phyloP scores from a whole-genome alignment of 306 rosid genomes.

The Senna tora region DNA sequence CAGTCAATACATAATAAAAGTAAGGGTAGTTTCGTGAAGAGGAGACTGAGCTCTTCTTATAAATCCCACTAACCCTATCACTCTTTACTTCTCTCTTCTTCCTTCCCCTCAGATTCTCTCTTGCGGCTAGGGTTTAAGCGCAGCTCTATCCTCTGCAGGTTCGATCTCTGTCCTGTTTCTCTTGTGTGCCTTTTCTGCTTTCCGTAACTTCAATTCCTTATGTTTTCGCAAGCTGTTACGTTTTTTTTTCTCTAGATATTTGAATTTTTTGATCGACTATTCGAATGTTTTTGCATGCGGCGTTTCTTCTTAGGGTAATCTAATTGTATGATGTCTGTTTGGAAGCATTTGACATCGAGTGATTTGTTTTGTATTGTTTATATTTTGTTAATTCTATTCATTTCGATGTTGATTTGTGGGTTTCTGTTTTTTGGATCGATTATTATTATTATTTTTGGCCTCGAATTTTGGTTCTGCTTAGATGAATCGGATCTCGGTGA shows the following conservation, averaged over 20 bases:
- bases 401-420: too few species aligned
- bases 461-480: background rate
- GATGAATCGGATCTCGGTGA: conserved; percentile 10
- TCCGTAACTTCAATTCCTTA: background rate
- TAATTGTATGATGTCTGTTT: background rate
- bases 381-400: too few species aligned
- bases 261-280: background rate
- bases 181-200: background rate
- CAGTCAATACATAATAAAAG: background rate
- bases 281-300: background rate
- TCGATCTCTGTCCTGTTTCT: background rate
- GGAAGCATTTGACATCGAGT: too few species aligned
- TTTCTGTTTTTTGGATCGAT: too few species aligned
- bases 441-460: background rate
- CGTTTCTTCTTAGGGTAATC: background rate
- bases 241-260: too few species aligned
- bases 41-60: background rate
- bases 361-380: too few species aligned
- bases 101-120: too few species aligned
- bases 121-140: conserved; percentile 36
- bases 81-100: background rate
- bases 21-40: conserved; percentile 16
- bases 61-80: background rate
- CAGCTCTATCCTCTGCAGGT: background rate
- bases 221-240: background rate